phyloP scores from a whole-genome alignment of 73 alveolate species.

The Effrenium voratum region DNA sequence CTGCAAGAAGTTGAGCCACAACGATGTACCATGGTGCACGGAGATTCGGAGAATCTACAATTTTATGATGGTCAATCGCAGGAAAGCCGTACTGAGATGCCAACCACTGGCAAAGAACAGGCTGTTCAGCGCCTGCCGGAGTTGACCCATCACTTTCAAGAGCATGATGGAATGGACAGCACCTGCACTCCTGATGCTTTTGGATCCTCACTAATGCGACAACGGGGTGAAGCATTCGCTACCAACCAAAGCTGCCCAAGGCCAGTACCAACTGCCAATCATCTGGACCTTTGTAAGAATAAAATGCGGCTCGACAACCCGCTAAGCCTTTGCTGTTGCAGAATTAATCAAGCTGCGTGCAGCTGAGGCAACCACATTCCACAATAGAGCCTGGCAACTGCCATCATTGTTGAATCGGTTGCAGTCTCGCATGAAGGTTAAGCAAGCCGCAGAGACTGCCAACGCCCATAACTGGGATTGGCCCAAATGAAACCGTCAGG shows the following conservation, averaged over 20 bases:
- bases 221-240: neutral
- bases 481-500: too few relatives aligned
- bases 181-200: constrained; percentile 43
- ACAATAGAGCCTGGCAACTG: constrained; percentile 37
- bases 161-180: neutral
- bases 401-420: neutral
- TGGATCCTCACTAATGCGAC: neutral
- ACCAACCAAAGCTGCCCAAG: neutral
- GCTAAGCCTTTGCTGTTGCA: neutral
- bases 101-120: constrained; percentile 50
- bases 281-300: neutral
- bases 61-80: neutral
- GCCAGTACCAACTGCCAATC: constrained; percentile 28
- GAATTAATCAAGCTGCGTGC: neutral
- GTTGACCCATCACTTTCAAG: neutral
- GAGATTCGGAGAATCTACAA: neutral
- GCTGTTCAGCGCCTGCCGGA: constrained; percentile 33
- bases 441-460: constrained; percentile 9
- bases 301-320: too few relatives aligned
- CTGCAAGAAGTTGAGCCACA: neutral
- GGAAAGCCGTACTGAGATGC: neutral
- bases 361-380: neutral
- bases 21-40: neutral
- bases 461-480: constrained; percentile 53
- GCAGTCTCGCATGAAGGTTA: too few relatives aligned